Conservation (phyloP, 768 basidiomycete genomes). For the Naganishia onofrii region DNA sequence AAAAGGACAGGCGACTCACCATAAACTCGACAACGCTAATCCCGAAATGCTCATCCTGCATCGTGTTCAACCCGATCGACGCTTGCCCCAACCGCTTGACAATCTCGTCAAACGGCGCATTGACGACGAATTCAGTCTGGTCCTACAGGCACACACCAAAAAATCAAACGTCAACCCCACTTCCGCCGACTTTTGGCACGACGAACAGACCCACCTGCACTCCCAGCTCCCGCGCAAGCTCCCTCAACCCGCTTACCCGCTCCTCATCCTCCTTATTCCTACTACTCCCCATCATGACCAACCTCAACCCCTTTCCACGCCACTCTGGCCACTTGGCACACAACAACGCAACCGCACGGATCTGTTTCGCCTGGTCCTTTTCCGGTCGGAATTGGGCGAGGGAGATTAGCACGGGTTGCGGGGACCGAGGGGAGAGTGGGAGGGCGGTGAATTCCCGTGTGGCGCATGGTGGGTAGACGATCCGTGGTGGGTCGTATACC, state of each 20-base stretch:
- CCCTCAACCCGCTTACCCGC: slow-evolving; percentile 64
- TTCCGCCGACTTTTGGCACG: too few species aligned
- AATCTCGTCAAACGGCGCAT: slow-evolving; percentile 72
- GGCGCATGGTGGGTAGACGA: slow-evolving; percentile 91
- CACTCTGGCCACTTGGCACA: slow-evolving; percentile 63
- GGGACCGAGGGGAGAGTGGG: slow-evolving; percentile 55
- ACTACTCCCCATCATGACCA: slow-evolving; percentile 80
- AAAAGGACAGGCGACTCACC: slow-evolving; percentile 58
- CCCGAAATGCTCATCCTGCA: slow-evolving; percentile 98
- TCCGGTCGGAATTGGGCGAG: slow-evolving; percentile 97
- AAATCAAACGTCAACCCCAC: too few species aligned
- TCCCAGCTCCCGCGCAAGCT: slow-evolving; percentile 62
- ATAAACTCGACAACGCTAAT: slow-evolving; percentile 98
- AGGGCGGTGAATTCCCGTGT: slow-evolving; percentile 66
- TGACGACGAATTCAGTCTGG: slow-evolving; percentile 73
- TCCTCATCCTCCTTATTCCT: slow-evolving; percentile 72
- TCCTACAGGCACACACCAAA: slow-evolving; percentile 55
- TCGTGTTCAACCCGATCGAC: slow-evolving; percentile 85
- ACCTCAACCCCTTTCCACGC: slow-evolving; percentile 54
- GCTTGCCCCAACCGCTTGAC: slow-evolving; percentile 69
- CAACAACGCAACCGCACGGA: slow-evolving; percentile 66
- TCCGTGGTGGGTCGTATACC: slow-evolving; percentile 36
- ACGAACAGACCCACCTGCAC: slow-evolving; percentile 59
- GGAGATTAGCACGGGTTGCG: slow-evolving; percentile 68
- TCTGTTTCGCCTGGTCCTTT: slow-evolving; percentile 82